Conservation (phyloP, 2,329 filamentous ascomycete genomes). For the Fusarium virguliforme region DNA sequence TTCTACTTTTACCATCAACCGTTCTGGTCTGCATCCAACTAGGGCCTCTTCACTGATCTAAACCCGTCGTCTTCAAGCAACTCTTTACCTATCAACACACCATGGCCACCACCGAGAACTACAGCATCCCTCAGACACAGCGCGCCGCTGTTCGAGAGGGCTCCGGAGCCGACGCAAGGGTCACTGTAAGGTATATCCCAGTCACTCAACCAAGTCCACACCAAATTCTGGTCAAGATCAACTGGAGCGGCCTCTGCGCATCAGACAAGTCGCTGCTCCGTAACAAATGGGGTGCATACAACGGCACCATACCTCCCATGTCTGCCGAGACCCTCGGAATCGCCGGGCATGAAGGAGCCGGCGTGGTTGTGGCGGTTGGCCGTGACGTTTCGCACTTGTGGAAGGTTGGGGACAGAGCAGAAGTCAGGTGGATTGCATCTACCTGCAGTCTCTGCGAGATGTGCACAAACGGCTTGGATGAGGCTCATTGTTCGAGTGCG, state of each 20-base stretch:
- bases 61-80: no score
- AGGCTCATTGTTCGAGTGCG: not conserved
- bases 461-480: not conserved
- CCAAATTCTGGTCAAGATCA: constrained; percentile 8
- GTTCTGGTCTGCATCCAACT: no score
- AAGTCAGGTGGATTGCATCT: not conserved
- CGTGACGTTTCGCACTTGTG: not conserved
- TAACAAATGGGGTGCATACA: not conserved
- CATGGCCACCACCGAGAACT: no score
- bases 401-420: not conserved
- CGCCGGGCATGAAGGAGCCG: not conserved
- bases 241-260: constrained; percentile 3
- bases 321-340: not conserved
- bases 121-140: no score
- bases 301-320: no score
- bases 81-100: no score
- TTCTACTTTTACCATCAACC: no score
- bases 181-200: not conserved
- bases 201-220: not conserved
- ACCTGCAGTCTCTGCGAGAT: not conserved
- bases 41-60: no score
- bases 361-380: not conserved
- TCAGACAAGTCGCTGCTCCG: constrained; percentile 3
- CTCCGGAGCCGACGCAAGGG: not conserved
- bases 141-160: no score